Evolutionary conservation across 2,329 filamentous ascomycete species (phyloP).

Genomic region (Colletotrichum musicola): DNA sequence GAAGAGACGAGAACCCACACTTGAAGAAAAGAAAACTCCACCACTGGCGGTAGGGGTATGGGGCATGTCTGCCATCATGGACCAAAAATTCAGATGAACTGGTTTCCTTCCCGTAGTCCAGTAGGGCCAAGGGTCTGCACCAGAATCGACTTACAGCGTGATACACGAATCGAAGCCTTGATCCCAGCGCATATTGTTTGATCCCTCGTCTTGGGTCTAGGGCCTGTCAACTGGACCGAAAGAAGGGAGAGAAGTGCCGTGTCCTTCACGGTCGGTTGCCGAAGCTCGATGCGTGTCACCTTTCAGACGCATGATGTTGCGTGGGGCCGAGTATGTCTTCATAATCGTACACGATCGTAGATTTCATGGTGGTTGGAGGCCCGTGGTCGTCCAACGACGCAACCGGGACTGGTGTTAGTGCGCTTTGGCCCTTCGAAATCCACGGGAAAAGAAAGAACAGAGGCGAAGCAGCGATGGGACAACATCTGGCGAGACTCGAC

Average conservation of each 20-base stretch:
- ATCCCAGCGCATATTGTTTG: neutral
- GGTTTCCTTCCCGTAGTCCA: too few relatives aligned
- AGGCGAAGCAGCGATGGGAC: neutral
- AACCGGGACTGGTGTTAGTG: neutral
- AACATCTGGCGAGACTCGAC: neutral
- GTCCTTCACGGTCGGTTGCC: neutral
- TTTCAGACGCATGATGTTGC: neutral
- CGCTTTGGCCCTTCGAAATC: constrained; percentile 11
- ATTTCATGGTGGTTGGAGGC: constrained; percentile 10
- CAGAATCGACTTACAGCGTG: neutral
- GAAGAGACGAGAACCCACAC: constrained; percentile 13
- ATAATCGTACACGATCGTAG: neutral
- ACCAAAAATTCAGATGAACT: constrained; percentile 11
- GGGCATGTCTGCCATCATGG: neutral
- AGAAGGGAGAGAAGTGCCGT: neutral
- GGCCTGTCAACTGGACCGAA: neutral
- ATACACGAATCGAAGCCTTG: neutral
- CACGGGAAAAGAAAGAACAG: constrained; percentile 20
- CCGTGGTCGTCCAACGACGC: constrained; percentile 4
- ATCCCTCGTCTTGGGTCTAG: neutral
- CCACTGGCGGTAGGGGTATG: neutral
- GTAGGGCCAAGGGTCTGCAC: neutral
- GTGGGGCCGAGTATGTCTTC: constrained; percentile 4
- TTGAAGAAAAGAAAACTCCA: constrained; percentile 26
- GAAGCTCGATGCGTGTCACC: neutral